A percentile compares a stretch with the other conserved stretches of the same genome.
These are phyloP conservation scores for Mallotus repandus DNA, from an alignment of 441 rosid species.

Conservation along the genomic window DNA sequence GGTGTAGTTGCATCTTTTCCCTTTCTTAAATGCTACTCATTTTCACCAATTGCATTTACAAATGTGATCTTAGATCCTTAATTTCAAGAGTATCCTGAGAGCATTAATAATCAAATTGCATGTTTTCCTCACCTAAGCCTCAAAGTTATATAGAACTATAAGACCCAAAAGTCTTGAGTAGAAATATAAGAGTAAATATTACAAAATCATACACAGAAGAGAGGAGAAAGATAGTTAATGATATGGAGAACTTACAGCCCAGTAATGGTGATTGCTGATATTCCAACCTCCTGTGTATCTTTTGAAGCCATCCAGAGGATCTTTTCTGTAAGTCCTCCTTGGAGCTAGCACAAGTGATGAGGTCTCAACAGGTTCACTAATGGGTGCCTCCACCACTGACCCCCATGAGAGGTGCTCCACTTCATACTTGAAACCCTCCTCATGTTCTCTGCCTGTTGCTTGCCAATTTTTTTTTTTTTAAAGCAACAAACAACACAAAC, in stretches of 20 bases:
- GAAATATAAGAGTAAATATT: background rate
- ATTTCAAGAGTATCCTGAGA: background rate
- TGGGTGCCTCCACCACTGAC: constrained; percentile 51
- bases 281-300: constrained; percentile 85
- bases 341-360: constrained; percentile 64
- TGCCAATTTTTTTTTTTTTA: background rate
- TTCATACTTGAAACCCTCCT: constrained; percentile 19
- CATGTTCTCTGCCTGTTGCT: constrained; percentile 33
- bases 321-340: constrained; percentile 73
- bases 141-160: background rate
- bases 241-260: constrained; percentile 65
- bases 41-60: background rate
- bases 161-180: background rate
- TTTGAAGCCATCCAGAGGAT: constrained; percentile 72
- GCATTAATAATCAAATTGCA: background rate
- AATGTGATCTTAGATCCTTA: background rate
- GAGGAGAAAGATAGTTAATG: background rate
- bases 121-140: background rate
- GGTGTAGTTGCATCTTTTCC: no score
- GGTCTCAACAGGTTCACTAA: constrained; percentile 42
- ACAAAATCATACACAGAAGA: background rate
- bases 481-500: constrained; percentile 6
- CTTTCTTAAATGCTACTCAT: no score
- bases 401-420: constrained; percentile 27
- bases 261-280: constrained; percentile 74